Conservation (phyloP, 2,329 filamentous ascomycete species). For the Alternaria gaisen region DNA sequence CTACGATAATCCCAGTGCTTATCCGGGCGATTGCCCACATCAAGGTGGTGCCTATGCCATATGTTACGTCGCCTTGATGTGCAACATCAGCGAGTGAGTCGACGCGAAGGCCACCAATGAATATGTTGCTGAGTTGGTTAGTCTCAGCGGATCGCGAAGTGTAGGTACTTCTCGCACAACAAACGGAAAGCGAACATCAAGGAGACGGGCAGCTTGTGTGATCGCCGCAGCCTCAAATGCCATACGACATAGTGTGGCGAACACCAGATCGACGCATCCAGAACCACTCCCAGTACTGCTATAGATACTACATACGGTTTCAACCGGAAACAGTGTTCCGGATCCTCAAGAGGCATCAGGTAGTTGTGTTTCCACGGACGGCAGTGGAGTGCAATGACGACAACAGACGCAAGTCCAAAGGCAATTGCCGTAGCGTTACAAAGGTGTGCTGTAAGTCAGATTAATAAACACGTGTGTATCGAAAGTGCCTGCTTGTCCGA, state of each 20-base stretch:
- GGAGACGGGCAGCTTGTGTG: constrained; percentile 37
- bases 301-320: constrained; percentile 21
- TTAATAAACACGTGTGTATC: constrained; percentile 19
- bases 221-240: constrained; percentile 29
- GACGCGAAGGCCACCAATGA: constrained; percentile 27
- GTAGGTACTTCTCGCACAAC: constrained; percentile 19
- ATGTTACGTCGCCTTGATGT: constrained; percentile 25
- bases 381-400: constrained; percentile 30
- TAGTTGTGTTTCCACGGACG: constrained; percentile 36
- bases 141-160: neutral
- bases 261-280: constrained; percentile 34
- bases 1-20: constrained; percentile 37
- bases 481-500: neutral
- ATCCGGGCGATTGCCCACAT: constrained; percentile 34
- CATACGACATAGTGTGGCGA: constrained; percentile 39
- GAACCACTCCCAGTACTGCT: constrained; percentile 21
- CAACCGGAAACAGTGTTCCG: constrained; percentile 29
- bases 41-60: constrained; percentile 24
- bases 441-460: constrained; percentile 23
- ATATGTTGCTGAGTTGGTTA: constrained; percentile 28
- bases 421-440: constrained; percentile 23
- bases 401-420: constrained; percentile 17
- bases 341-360: constrained; percentile 23
- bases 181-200: constrained; percentile 36
- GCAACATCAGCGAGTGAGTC: constrained; percentile 7